A percentile compares a stretch with the other conserved stretches of the same genome.
Conservation (phyloP, 169 alveolate species). For the Cryptosporidium xiaoi region DNA sequence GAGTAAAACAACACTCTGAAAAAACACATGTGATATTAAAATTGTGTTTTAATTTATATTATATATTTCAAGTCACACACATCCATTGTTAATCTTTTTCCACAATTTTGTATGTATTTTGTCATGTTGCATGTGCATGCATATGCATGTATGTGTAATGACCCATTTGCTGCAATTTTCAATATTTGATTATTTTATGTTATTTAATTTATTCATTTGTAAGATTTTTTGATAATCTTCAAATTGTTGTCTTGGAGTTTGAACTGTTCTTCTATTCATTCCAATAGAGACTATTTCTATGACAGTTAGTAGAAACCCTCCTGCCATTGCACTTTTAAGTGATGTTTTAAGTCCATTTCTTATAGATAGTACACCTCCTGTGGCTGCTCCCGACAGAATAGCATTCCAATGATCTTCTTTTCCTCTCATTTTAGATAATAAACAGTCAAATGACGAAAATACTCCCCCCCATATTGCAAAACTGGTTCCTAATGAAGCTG, state of each 20-base stretch:
- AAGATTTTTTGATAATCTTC: conserved; percentile 78
- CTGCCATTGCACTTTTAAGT: conserved; percentile 89
- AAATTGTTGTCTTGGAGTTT: conserved; percentile 88
- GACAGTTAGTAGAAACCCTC: conserved; percentile 88
- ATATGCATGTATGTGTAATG: background rate
- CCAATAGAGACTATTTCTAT: conserved; percentile 90
- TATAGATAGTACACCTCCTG: conserved; percentile 94
- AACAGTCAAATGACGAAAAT: conserved; percentile 93
- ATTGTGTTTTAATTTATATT: no score
- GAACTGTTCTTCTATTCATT: conserved; percentile 83
- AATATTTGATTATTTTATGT: background rate
- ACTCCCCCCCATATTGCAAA: conserved; percentile 98
- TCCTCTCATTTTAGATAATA: conserved; percentile 89
- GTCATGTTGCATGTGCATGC: background rate
- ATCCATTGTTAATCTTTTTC: no score
- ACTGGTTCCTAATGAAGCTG: conserved; percentile 94
- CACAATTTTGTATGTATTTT: no score
- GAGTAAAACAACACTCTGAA: no score
- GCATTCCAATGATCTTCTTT: conserved; percentile 96
- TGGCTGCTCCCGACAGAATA: conserved; percentile 91
- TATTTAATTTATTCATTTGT: conserved; percentile 5
- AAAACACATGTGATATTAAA: no score
- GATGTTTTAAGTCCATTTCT: conserved; percentile 89
- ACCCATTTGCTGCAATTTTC: background rate
- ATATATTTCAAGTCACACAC: no score